phyloP scores from a whole-genome alignment of 2,329 filamentous ascomycete species.

The Exophiala alcalophila region DNA sequence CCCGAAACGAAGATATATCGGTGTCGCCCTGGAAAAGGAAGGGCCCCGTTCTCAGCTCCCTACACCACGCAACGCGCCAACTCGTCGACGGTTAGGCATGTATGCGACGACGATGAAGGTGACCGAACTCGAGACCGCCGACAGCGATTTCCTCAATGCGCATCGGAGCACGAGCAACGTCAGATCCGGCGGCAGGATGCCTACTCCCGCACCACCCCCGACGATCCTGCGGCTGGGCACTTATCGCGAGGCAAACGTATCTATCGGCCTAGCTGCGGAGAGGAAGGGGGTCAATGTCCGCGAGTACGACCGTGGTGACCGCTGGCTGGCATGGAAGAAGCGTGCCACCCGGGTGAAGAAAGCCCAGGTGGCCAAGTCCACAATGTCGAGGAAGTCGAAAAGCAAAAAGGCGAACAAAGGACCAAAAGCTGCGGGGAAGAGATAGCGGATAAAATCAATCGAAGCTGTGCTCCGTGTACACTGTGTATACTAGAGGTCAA shows the following conservation, averaged over 20 bases:
- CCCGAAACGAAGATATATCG: conserved; percentile 89
- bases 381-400: conserved; percentile 61
- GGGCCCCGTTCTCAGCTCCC: conserved; percentile 64
- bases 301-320: conserved; percentile 56
- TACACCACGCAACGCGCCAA: conserved; percentile 68
- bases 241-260: conserved; percentile 54
- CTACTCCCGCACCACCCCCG: conserved; percentile 31
- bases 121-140: conserved; percentile 21
- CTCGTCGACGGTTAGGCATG: conserved; percentile 74
- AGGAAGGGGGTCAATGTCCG: conserved; percentile 56
- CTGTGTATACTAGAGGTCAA: too few species aligned
- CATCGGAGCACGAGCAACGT: conserved; percentile 16
- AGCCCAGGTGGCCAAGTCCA: conserved; percentile 56
- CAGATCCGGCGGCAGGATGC: conserved; percentile 30
- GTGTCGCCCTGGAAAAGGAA: conserved; percentile 79
- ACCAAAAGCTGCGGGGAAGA: conserved; percentile 19
- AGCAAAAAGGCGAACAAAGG: conserved; percentile 54
- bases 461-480: too few species aligned
- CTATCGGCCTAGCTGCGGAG: conserved; percentile 37
- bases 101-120: conserved; percentile 48
- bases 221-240: conserved; percentile 32
- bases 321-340: conserved; percentile 66
- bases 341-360: conserved; percentile 49
- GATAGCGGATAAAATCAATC: too few species aligned
- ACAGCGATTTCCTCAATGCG: conserved; percentile 21